Evolutionary conservation across 495 filamentous ascomycete genomes (phyloP).

Genomic region (Jackrogersella multiformis): DNA sequence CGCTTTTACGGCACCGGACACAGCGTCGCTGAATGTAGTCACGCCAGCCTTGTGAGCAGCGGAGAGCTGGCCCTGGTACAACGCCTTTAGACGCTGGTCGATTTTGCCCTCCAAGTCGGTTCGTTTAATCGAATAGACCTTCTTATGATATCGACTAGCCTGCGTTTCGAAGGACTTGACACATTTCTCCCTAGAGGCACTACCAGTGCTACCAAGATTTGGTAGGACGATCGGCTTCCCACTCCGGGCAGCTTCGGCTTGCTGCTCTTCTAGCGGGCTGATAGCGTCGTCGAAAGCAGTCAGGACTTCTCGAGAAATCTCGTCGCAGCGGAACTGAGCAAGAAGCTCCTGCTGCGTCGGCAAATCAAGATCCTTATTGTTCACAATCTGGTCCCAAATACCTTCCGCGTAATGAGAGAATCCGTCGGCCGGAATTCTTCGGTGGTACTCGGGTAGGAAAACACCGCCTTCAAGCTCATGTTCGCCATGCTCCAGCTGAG

Average conservation of each 20-base stretch:
- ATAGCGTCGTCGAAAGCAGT: slow-evolving; percentile 85
- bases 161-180: slow-evolving; percentile 86
- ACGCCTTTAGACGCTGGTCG: slow-evolving; percentile 82
- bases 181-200: slow-evolving; percentile 72
- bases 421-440: slow-evolving; percentile 94
- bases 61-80: slow-evolving; percentile 86
- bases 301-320: slow-evolving; percentile 88
- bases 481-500: slow-evolving; percentile 62
- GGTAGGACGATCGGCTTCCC: slow-evolving; percentile 78
- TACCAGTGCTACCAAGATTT: slow-evolving; percentile 80
- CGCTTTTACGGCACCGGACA: slow-evolving; percentile 76
- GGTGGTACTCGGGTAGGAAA: slow-evolving; percentile 93
- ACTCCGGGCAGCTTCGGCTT: slow-evolving; percentile 72
- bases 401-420: slow-evolving; percentile 92
- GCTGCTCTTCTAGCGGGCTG: slow-evolving; percentile 83
- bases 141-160: slow-evolving; percentile 94
- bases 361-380: slow-evolving; percentile 97
- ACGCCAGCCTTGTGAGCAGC: slow-evolving; percentile 92
- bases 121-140: slow-evolving; percentile 85
- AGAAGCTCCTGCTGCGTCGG: slow-evolving; percentile 97
- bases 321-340: slow-evolving; percentile 96
- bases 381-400: slow-evolving; percentile 97
- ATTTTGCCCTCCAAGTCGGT: slow-evolving; percentile 86
- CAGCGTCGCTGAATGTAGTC: slow-evolving; percentile 84
- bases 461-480: slow-evolving; percentile 79